phyloP scores from a whole-genome alignment of 139 green algal species.

The Chlamydomonas sp. region DNA sequence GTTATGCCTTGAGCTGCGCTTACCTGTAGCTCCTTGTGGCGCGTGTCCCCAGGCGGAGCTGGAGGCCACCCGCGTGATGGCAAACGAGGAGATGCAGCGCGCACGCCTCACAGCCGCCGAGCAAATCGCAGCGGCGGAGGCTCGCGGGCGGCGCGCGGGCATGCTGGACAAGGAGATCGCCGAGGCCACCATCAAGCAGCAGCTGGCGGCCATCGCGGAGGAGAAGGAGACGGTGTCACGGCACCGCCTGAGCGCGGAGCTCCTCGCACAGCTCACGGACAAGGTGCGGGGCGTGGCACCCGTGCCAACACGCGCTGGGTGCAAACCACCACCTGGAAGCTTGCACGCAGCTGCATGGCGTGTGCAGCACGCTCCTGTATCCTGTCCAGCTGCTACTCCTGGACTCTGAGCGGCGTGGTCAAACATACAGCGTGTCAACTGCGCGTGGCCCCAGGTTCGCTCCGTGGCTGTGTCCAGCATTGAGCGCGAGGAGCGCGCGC shows the following conservation, averaged over 20 bases:
- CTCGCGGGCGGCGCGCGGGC: conserved; percentile 36
- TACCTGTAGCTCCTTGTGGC: background rate
- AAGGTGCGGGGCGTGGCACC: conserved; percentile 34
- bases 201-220: conserved; percentile 45
- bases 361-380: background rate
- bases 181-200: conserved; percentile 51
- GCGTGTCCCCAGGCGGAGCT: conserved; percentile 32
- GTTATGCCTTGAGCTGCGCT: background rate
- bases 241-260: conserved; percentile 47
- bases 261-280: conserved; percentile 52
- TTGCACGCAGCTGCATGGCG: no score
- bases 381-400: background rate
- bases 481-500: conserved; percentile 54
- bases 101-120: conserved; percentile 23
- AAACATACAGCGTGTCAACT: background rate
- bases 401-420: background rate
- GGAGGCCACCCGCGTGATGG: background rate
- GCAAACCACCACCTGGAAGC: background rate
- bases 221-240: conserved; percentile 50
- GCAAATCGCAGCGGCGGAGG: conserved; percentile 37
- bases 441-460: conserved; percentile 20
- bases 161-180: conserved; percentile 59
- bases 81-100: conserved; percentile 18
- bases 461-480: conserved; percentile 36
- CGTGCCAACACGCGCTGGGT: background rate